Conservation (phyloP, 345 rosid species). For the Lagerstroemia speciosa region DNA sequence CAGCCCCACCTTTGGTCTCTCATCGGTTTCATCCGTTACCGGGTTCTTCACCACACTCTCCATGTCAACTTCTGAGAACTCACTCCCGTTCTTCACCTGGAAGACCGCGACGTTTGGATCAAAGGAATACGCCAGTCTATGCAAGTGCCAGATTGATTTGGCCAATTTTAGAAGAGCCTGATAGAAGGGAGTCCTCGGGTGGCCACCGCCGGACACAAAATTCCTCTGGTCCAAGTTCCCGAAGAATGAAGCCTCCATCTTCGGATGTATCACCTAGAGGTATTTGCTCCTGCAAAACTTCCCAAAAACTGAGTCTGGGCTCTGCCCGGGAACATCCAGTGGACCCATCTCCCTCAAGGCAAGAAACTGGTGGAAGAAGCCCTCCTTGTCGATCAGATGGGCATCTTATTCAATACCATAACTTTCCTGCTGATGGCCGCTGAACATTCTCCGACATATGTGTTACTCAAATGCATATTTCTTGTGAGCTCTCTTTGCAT, state of each 20-base stretch:
- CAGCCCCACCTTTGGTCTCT: constrained; percentile 15
- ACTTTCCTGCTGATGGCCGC: constrained; percentile 18
- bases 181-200: constrained; percentile 21
- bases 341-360: constrained; percentile 21
- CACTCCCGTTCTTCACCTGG: constrained; percentile 18
- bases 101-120: constrained; percentile 13
- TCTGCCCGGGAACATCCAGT: constrained; percentile 17
- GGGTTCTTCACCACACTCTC: constrained; percentile 13
- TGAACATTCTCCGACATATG: constrained; percentile 21
- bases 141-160: constrained; percentile 16
- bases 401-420: constrained; percentile 14
- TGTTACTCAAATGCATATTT: constrained; percentile 22
- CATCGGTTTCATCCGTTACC: constrained; percentile 8
- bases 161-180: constrained; percentile 17
- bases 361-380: constrained; percentile 20
- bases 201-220: constrained; percentile 15
- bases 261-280: constrained; percentile 18
- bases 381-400: constrained; percentile 8
- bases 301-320: constrained; percentile 20
- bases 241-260: constrained; percentile 23
- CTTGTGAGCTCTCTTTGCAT: constrained; percentile 25
- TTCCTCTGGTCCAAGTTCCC: constrained; percentile 19
- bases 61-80: constrained; percentile 16
- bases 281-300: constrained; percentile 17
- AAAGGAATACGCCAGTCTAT: constrained; percentile 16